Evolutionary conservation across 2,329 filamentous ascomycete genomes (phyloP).

Genomic region (Pseudohalonectria lignicola): DNA sequence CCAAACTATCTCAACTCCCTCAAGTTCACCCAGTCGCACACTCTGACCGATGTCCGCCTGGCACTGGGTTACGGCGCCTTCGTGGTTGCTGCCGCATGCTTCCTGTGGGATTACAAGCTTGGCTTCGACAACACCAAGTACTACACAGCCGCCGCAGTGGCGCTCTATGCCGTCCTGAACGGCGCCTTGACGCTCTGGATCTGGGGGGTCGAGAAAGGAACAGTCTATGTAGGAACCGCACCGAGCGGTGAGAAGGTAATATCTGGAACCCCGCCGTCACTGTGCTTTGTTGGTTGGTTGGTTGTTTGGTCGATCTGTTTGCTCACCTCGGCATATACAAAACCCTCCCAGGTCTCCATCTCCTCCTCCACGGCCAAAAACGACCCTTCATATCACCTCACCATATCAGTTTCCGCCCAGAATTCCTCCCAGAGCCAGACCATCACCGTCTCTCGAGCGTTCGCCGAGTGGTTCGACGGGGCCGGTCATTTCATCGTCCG

Average conservation of each 20-base stretch:
- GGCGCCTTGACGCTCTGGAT: slow-evolving; percentile 73
- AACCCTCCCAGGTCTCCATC: slow-evolving; percentile 75
- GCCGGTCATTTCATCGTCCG: slow-evolving; percentile 60
- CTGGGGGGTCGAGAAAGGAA: slow-evolving; percentile 68
- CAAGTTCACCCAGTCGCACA: slow-evolving; percentile 73
- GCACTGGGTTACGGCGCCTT: slow-evolving; percentile 76
- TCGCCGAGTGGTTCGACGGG: slow-evolving; percentile 67
- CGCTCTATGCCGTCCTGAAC: slow-evolving; percentile 71
- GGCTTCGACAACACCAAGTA: slow-evolving; percentile 81
- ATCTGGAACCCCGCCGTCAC: too few species aligned
- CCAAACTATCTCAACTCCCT: slow-evolving; percentile 87
- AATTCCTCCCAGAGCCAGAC: slow-evolving; percentile 24
- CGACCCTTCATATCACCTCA: slow-evolving; percentile 69
- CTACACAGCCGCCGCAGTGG: slow-evolving; percentile 71
- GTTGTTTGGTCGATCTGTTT: too few species aligned
- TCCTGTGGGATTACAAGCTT: slow-evolving; percentile 83
- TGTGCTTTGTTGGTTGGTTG: too few species aligned
- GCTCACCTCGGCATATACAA: too few species aligned
- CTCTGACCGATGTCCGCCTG: slow-evolving; percentile 71
- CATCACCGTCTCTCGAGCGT: slow-evolving; percentile 49
- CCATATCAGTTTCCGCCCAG: slow-evolving; percentile 42
- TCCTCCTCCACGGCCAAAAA: slow-evolving; percentile 66
- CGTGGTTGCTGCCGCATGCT: slow-evolving; percentile 67
- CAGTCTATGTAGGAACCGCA: slow-evolving; percentile 64
- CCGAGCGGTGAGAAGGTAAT: slow-evolving; percentile 59